These are phyloP conservation scores for Tetrahymena thermophila DNA, from an alignment of 73 alveolate genomes.

Conservation along the genomic window DNA sequence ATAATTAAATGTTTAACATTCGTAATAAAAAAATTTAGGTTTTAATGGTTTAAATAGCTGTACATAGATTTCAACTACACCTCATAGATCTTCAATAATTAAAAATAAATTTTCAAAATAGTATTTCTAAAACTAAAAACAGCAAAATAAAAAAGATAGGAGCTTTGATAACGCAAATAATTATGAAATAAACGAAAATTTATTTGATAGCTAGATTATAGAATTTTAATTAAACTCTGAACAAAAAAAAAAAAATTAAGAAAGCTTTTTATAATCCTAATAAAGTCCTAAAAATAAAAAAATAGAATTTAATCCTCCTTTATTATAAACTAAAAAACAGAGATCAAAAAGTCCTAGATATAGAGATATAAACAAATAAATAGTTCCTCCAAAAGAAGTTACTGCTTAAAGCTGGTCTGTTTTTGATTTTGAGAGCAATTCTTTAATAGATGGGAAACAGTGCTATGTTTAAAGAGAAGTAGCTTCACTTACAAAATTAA, in stretches of 20 bases:
- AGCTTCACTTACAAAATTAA: conserved; percentile 54
- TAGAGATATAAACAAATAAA: neutral
- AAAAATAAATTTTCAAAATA: neutral
- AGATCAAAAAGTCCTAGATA: neutral
- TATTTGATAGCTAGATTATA: neutral
- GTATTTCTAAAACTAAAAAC: too few relatives aligned
- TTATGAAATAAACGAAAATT: too few relatives aligned
- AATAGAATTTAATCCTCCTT: neutral
- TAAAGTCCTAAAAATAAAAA: neutral
- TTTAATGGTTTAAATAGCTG: too few relatives aligned
- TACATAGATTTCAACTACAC: neutral
- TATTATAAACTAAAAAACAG: neutral
- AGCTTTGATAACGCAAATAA: neutral
- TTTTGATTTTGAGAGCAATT: neutral
- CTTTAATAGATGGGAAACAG: neutral
- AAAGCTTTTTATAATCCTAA: neutral
- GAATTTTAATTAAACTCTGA: neutral
- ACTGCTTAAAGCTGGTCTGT: neutral
- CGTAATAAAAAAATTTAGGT: too few relatives aligned
- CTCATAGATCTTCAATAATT: neutral
- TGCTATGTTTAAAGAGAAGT: conserved; percentile 36
- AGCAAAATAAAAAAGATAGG: neutral
- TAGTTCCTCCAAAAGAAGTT: neutral
- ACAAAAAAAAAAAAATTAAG: neutral
- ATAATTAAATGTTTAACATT: too few relatives aligned